Conservation (phyloP, 495 filamentous ascomycete genomes). For the Penicillium manginii region DNA sequence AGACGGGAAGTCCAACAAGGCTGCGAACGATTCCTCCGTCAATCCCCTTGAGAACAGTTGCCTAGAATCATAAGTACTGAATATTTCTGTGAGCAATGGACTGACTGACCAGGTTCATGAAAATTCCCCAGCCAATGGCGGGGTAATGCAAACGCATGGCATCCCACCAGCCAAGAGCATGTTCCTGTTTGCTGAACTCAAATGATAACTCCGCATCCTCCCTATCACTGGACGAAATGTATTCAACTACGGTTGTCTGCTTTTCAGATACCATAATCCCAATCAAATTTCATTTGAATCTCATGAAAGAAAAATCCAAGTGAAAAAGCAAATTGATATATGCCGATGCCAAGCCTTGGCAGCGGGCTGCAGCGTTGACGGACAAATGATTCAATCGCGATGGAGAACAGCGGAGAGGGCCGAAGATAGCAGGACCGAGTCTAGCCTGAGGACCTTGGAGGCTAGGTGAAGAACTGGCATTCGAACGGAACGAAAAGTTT, state of each 20-base stretch:
- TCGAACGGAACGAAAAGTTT: too few species aligned
- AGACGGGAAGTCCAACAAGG: constrained; percentile 36
- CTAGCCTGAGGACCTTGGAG: background rate
- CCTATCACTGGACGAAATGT: constrained; percentile 6
- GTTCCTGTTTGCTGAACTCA: constrained; percentile 32
- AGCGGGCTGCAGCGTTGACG: background rate
- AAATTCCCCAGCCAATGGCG: constrained; percentile 34
- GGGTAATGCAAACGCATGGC: constrained; percentile 34
- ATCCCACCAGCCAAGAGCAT: constrained; percentile 32
- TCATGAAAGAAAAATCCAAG: background rate
- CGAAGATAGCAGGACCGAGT: background rate
- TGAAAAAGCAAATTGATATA: background rate
- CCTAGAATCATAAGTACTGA: constrained; percentile 13
- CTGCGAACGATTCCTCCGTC: constrained; percentile 36
- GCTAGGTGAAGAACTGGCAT: background rate
- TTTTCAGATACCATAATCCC: constrained; percentile 12
- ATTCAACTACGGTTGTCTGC: constrained; percentile 14
- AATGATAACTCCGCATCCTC: constrained; percentile 30
- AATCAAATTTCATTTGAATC: background rate
- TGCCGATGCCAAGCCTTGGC: constrained; percentile 15
- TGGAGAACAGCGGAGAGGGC: background rate
- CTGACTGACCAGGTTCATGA: constrained; percentile 35
- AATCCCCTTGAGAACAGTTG: constrained; percentile 37
- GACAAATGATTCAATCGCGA: background rate
- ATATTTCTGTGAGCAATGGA: background rate